These are phyloP conservation scores for Fusarium agapanthi DNA, from an alignment of 2,329 filamentous ascomycete species.

Conservation along the genomic window DNA sequence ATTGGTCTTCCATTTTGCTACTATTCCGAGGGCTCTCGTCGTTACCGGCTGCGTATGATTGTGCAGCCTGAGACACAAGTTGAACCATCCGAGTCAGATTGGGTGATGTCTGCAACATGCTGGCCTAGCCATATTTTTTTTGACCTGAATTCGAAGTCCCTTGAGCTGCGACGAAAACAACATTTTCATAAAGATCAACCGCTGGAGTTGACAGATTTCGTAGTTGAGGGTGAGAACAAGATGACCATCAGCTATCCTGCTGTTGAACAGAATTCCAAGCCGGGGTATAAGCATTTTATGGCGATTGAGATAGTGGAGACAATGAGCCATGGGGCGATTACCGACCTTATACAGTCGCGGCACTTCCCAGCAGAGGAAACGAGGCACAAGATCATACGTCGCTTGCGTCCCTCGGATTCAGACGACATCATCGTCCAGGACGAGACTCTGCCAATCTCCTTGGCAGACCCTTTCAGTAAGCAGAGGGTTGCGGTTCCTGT, in stretches of 20 bases:
- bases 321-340: slow-evolving; percentile 54
- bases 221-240: slow-evolving; percentile 68
- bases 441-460: slow-evolving; percentile 63
- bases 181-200: slow-evolving; percentile 81
- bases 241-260: slow-evolving; percentile 61
- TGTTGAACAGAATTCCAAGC: slow-evolving; percentile 39
- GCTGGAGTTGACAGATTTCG: slow-evolving; percentile 72
- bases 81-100: slow-evolving; percentile 57
- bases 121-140: slow-evolving; percentile 80
- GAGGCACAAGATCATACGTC: slow-evolving; percentile 63
- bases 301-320: slow-evolving; percentile 76
- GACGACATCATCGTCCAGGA: slow-evolving; percentile 71
- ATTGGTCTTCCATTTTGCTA: slow-evolving; percentile 49
- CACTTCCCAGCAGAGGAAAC: slow-evolving; percentile 59
- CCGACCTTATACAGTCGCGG: slow-evolving; percentile 50
- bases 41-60: slow-evolving; percentile 76
- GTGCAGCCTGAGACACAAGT: slow-evolving; percentile 23
- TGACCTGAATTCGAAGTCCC: slow-evolving; percentile 68
- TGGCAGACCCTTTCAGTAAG: slow-evolving; percentile 73
- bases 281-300: slow-evolving; percentile 58
- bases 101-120: slow-evolving; percentile 68
- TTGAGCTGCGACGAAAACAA: slow-evolving; percentile 70
- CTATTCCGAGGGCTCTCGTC: slow-evolving; percentile 62
- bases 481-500: slow-evolving; percentile 75
- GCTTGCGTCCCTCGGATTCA: slow-evolving; percentile 47